Base-by-base conservation (phyloP, 2,329 filamentous ascomycete species). In the Pseudonectria buxi region DNA sequence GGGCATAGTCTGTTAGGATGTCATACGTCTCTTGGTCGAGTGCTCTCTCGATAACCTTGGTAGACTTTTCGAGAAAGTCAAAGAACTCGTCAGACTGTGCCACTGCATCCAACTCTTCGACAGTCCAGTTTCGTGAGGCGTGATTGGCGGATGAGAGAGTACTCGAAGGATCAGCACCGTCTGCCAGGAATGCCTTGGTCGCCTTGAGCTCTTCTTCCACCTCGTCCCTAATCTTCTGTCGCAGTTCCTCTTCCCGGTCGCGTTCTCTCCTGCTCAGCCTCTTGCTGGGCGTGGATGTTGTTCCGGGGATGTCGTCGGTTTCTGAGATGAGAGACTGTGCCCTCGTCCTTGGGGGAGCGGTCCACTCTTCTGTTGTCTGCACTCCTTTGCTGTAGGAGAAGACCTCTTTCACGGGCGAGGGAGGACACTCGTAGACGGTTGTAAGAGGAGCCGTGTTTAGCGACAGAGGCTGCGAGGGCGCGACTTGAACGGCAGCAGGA, bases 341-440 rank as follows among this genome's bases (percentile, higher is more conserved):
- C 41, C 62, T 55, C 1, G 72, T 64, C 24, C 71, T 68, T 24
- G 71, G 65, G 18, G 73, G 65, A 37, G 70, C 67, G 13, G 71
- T 68, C 78, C 85, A 85, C 44, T 82, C 78, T 52, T 87, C 83
- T 14, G 83, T 78, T 12, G 92, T 95, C 62, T 98, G 94, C 14
- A 96, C 88, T 37, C 81, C 89, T 67, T 95, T 96, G 71, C 86
- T 96, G 70, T 98, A 98, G 35, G 88, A 94, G 55, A 94, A 88
- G 40, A 94, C 72, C 61, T 98, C 92, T 46, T 83, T 78, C 36
- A 82, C 76, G 24, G 83, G 79, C 14, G 80, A 82, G 1, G 85
- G 83, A 2, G 83, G 78, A 45, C 79, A 84, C 60, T 95, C 89
- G 62, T 83, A 88, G 41, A 92, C 76, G 24, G 86, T 88, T 13